Conservation (phyloP, 2,329 filamentous ascomycete species). For the Ophiosphaerella narmari region DNA sequence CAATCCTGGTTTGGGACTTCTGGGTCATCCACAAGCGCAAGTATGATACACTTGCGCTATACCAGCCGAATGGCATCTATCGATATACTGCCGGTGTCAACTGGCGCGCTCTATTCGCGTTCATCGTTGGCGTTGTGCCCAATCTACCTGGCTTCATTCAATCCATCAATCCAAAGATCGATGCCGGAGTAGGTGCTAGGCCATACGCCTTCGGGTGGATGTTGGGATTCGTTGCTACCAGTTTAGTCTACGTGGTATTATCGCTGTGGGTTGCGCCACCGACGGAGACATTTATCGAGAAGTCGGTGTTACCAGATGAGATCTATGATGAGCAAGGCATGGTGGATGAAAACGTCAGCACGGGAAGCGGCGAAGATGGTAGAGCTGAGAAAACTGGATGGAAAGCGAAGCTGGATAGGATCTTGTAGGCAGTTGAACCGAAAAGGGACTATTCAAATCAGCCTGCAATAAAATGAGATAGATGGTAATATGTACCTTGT, state of each 20-base stretch:
- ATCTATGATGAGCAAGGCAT: conserved; percentile 40
- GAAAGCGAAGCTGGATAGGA: conserved; percentile 38
- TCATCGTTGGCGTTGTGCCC: conserved; percentile 62
- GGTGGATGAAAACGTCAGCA: conserved; percentile 34
- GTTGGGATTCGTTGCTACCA: conserved; percentile 62
- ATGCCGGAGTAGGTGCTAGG: conserved; percentile 53
- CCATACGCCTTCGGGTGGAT: conserved; percentile 71
- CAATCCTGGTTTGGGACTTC: conserved; percentile 64
- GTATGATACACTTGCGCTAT: conserved; percentile 58
- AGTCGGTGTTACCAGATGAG: conserved; percentile 46
- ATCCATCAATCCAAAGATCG: conserved; percentile 47
- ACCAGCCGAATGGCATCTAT: conserved; percentile 56
- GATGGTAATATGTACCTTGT: too few species aligned
- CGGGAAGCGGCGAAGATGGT: conserved; percentile 28
- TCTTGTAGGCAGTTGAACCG: conserved; percentile 25
- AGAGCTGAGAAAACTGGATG: conserved; percentile 38
- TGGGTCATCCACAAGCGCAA: conserved; percentile 59
- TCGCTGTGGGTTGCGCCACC: conserved; percentile 55
- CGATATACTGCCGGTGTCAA: conserved; percentile 61
- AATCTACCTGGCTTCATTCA: conserved; percentile 61
- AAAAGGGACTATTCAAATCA: too few species aligned
- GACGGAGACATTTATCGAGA: conserved; percentile 54
- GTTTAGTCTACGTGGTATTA: conserved; percentile 60
- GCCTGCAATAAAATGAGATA: too few species aligned
- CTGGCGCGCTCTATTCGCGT: conserved; percentile 63